Evolutionary conservation across 2,329 filamentous ascomycete species (phyloP), one percentile per base, ranked within the genome.

Genomic region (Talaromyces verruculosus): DNA sequence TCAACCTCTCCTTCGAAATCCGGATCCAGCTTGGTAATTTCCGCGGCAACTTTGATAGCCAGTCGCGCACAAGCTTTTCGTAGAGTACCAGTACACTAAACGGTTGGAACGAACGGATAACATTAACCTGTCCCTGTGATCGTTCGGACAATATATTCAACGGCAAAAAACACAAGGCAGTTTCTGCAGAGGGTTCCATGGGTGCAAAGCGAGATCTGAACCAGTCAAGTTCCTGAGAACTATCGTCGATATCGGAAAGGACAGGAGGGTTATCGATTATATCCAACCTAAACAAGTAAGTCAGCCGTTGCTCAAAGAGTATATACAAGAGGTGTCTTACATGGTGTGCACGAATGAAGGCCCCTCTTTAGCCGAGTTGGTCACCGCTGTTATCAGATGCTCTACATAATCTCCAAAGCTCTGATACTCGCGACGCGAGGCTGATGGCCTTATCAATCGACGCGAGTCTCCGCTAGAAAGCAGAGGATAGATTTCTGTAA

Each of bases 161-260:
- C 10, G 72, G 70, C 37, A 78, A 65, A 19, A 61, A 35, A 70
- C 63, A 64, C 66, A 55, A 72, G 64, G 57, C 68, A 63, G 58
- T 63, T 61, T 33, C 68, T 62, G 25, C 63, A 64, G 13, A 30
- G 25, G 35, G 25, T 37, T 35, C 47, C 13, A 33, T 41, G 2
- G 69, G 59, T 15, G 60, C 35, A 33, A 70, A 28, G 25, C 70
- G 61, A 7, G 71, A 71, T 19, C 74, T 55, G 39, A 79, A 71
- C 35, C 63, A 66, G 10, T 73, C 68, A 17, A 79, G 65, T 45
- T 74, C 73, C 25, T 71, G 69, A 15, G 75, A 70, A 53, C 72
- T 75, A 45, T 77, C 70, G 57, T 80, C 79, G 41, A 80, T 77
- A 64, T 78, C 76, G 37, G 76, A 73, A 41, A 78, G 53, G 25